Conservation (phyloP, 192 early-diverging fungal species). For the Mycoemilia scoparia region DNA sequence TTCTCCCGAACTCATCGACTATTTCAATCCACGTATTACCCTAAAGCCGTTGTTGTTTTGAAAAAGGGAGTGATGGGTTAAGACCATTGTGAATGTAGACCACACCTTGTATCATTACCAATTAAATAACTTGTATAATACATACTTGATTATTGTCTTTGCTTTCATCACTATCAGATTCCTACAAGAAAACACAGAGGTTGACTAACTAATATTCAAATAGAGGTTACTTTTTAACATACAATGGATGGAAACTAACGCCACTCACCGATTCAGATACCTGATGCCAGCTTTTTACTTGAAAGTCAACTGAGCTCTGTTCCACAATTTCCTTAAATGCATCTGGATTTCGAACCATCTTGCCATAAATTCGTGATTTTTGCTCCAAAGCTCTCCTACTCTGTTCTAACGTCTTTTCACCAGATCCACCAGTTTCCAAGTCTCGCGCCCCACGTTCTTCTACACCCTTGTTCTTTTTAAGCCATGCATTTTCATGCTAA, state of each 20-base stretch:
- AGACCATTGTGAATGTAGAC: too few species aligned
- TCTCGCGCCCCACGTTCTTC: constrained; percentile 8
- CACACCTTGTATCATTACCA: background rate
- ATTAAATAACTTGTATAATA: too few species aligned
- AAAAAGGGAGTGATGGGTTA: too few species aligned
- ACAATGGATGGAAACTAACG: too few species aligned
- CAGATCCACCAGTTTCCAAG: background rate
- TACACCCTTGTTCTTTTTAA: constrained; percentile 14
- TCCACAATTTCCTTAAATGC: constrained; percentile 8
- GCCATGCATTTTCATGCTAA: too few species aligned
- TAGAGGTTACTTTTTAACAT: too few species aligned
- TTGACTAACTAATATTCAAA: too few species aligned
- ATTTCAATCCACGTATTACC: constrained; percentile 11
- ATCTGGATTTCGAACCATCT: constrained; percentile 5
- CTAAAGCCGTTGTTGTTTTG: background rate
- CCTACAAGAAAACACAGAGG: too few species aligned
- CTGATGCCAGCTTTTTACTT: constrained; percentile 4
- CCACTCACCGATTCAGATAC: background rate
- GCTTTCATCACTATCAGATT: too few species aligned
- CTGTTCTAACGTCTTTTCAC: background rate
- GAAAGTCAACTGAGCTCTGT: constrained; percentile 24
- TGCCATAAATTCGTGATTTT: constrained; percentile 21
- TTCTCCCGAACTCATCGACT: constrained; percentile 24
- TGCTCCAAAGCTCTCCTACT: constrained; percentile 12
- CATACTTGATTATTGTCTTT: too few species aligned